Conservation (phyloP, 148 eudicot species). For the Vaccinium corymbosum region DNA sequence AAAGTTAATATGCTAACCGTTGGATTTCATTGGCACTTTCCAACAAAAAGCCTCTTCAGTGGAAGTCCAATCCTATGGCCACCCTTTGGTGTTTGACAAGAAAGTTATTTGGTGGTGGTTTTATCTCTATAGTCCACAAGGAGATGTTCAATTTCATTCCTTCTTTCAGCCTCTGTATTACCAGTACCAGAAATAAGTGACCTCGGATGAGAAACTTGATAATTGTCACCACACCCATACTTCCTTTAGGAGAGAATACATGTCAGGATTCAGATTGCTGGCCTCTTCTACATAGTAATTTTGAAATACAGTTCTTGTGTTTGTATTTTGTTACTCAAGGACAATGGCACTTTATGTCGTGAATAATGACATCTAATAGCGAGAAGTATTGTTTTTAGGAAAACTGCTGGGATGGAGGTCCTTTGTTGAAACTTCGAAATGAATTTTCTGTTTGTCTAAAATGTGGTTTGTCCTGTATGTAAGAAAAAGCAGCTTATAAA, state of each 20-base stretch:
- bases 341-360: not conserved
- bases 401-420: constrained; percentile 4
- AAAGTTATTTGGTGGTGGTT: not conserved
- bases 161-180: not conserved
- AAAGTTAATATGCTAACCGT: not conserved
- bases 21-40: not conserved
- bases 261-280: constrained; percentile 2
- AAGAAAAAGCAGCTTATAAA: not conserved
- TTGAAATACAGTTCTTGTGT: constrained; percentile 5
- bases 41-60: not conserved
- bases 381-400: not conserved
- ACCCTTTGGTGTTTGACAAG: not conserved
- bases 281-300: not conserved
- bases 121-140: not conserved
- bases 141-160: not conserved
- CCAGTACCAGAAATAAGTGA: not conserved
- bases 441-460: not conserved
- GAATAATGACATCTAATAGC: not conserved
- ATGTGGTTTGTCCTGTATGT: not conserved
- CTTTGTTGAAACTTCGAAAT: not conserved
- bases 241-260: too few species aligned
- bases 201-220: not conserved
- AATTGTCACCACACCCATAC: too few species aligned
- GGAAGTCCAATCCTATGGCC: not conserved
- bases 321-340: not conserved